Evolutionary conservation across 2,329 filamentous ascomycete genomes (phyloP).

Genomic region (Apiospora kogelbergensis): DNA sequence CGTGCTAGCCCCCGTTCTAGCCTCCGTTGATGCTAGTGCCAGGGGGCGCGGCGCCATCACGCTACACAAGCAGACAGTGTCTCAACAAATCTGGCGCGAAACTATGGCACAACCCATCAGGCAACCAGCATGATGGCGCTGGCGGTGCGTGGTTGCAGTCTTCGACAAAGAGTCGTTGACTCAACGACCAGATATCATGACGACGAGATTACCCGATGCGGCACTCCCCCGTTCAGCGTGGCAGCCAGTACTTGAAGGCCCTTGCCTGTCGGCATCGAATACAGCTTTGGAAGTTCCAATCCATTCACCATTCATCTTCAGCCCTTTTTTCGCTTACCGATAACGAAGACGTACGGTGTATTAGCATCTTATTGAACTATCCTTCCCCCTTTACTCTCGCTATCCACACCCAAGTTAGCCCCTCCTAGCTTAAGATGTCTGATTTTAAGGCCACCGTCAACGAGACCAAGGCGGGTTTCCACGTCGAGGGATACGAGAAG

Average conservation of each 20-base stretch:
- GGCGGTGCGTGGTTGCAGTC: not conserved
- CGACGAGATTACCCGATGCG: not conserved
- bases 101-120: not conserved
- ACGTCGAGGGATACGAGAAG: slow-evolving; percentile 73
- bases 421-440: slow-evolving; percentile 51
- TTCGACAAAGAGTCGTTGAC: not conserved
- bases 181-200: slow-evolving; percentile 4
- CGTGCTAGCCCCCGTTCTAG: not conserved
- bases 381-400: not conserved
- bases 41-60: not conserved
- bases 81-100: not conserved
- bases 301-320: not conserved
- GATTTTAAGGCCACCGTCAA: slow-evolving; percentile 66
- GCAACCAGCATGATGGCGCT: not conserved
- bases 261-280: not conserved
- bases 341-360: not conserved
- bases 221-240: not conserved
- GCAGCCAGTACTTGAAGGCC: not conserved
- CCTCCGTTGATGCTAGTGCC: not conserved
- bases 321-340: not conserved
- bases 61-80: not conserved
- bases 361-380: not conserved
- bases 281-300: not conserved
- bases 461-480: slow-evolving; percentile 65
- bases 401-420: not conserved